Conservation (phyloP, 2,329 filamentous ascomycete species). For the Fusarium drepaniforme region DNA sequence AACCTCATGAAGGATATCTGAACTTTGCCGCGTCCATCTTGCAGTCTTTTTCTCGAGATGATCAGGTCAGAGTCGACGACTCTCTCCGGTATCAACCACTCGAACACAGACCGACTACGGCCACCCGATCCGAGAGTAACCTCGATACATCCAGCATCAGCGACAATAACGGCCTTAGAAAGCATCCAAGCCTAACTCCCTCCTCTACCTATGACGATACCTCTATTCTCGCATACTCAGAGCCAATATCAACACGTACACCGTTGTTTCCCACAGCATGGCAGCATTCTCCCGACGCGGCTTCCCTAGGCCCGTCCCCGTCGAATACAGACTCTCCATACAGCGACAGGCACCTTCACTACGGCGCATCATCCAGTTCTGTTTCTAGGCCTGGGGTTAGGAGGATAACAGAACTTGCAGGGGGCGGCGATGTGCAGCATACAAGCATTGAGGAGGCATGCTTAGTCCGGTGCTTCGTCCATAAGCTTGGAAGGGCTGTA, state of each 20-base stretch:
- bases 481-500: conserved; percentile 16
- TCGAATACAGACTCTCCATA: background rate
- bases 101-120: background rate
- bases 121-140: background rate
- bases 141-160: background rate
- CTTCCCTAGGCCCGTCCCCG: background rate
- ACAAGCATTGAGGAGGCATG: conserved; percentile 19
- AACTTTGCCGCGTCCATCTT: conserved; percentile 16
- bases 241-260: background rate
- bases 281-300: background rate
- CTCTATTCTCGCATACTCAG: background rate
- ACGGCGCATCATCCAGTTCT: background rate
- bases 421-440: background rate
- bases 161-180: background rate
- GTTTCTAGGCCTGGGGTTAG: no score
- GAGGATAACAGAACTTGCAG: background rate
- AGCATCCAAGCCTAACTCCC: background rate
- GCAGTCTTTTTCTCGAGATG: conserved; percentile 13
- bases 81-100: background rate
- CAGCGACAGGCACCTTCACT: background rate
- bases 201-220: background rate
- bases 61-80: background rate
- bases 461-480: conserved; percentile 24
- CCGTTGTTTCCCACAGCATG: background rate
- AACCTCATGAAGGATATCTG: conserved; percentile 2